Evolutionary conservation across 768 basidiomycete genomes (phyloP), one percentile per base, ranked within the genome.

Genomic region (Boletus reticuloceps): DNA sequence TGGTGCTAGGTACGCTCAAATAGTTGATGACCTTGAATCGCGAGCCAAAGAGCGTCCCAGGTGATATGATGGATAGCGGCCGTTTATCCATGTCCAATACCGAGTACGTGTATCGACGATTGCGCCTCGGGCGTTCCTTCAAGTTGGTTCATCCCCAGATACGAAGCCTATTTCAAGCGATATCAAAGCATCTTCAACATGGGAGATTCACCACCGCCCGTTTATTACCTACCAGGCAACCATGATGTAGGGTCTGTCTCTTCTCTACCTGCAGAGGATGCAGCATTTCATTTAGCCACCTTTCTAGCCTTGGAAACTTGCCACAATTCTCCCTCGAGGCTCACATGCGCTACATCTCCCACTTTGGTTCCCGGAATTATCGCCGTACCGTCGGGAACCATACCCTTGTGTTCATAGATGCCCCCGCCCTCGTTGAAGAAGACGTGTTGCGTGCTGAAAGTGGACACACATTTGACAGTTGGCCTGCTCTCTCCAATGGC

Each of bases 41-140:
- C 20, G 13, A 38, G 43, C 22, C 40, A 6, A 62, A 31, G 13
- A 11, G n/a, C 17, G 43, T 36, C 13, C 39, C 42, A 69, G 68
- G 68, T 37, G 94, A 97, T 68, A 89, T 96, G 91, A 83, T 96
- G 83, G 93, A 96, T 63, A 84, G 82, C 51, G 94, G 92, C 1
- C 77, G 91, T 50, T 75, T 79, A 27, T 75, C 75, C 20, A 88
- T 88, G 79, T 68, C 79, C 4, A 78, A 82, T 47, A 70, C 69
- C 42, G 86, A 94, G 95, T 94, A 66, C 69, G 90, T 80, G 9
- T 32, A 27, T 29, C 44, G 4, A 49, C 19, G 6, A 40, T 13
- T 8, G 11, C 44, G 6, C 46, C n/a, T 49, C 38, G 7, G 36
- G 32, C 32, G 17, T 49, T 10, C 36, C 29, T 48, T 47, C 37